A percentile compares a stretch with the other conserved stretches of the same genome.
These are phyloP conservation scores for Cylindrotheca fusiformis DNA, from an alignment of 108 stramenopile species.

Conservation along the genomic window DNA sequence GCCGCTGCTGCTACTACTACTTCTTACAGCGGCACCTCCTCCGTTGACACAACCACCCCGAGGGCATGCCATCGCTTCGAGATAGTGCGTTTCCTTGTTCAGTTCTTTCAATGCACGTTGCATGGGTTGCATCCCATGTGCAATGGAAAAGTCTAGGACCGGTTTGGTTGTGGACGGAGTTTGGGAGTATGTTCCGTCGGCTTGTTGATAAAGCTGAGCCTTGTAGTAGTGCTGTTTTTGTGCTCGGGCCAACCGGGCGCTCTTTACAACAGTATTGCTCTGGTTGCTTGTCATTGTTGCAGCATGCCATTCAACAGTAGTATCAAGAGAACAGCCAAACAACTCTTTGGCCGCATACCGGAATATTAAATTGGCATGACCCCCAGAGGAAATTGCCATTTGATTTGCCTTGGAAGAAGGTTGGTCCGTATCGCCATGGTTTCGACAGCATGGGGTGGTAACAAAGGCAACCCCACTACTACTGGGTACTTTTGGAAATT, in stretches of 20 bases:
- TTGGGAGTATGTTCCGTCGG: constrained; percentile 48
- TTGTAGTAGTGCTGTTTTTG: constrained; percentile 59
- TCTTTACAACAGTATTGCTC: constrained; percentile 13
- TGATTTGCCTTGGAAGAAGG: background rate
- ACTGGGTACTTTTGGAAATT: background rate
- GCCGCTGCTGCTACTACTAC: background rate
- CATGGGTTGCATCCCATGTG: constrained; percentile 96
- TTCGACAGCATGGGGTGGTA: no score
- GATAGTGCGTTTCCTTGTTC: constrained; percentile 57
- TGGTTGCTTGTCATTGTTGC: constrained; percentile 11
- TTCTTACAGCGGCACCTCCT: constrained; percentile 77
- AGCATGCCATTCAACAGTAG: constrained; percentile 51
- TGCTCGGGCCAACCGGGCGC: constrained; percentile 27
- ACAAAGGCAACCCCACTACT: background rate
- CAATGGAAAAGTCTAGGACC: constrained; percentile 87
- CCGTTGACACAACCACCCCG: constrained; percentile 94
- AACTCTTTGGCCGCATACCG: constrained; percentile 58
- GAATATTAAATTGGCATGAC: constrained; percentile 81
- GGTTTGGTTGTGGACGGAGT: constrained; percentile 10
- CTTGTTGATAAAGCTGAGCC: constrained; percentile 51
- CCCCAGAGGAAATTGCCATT: constrained; percentile 62
- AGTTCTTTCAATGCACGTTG: constrained; percentile 78
- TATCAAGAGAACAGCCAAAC: constrained; percentile 42
- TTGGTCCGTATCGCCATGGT: background rate
- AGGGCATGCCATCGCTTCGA: constrained; percentile 99